Base-by-base conservation (phyloP, 352 stramenopile genomes). In the Globisporangium viniferum region DNA sequence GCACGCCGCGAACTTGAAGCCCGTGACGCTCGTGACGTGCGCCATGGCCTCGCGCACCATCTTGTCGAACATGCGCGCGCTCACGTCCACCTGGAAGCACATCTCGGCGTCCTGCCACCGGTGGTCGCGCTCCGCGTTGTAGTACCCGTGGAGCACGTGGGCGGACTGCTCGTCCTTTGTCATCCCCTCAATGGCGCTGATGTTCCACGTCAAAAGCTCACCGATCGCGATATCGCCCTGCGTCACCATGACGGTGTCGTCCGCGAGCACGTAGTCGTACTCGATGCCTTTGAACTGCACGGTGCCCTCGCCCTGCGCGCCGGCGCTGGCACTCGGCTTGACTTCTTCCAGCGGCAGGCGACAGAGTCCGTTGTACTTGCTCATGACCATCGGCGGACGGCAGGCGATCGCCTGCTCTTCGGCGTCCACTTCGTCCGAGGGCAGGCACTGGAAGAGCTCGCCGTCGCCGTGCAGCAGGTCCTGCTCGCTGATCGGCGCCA, bases 161-260 rank as follows among this genome's bases (percentile, higher is more conserved):
- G 72, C 78, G 6, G 62, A 71, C 0, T 53, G 65, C 5, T 54
- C 46, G n/a, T 27, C 22, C 18, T 18, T 29, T 69, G 59, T 22
- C 22, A 73, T 48, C 7, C 59, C 49, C 24, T 62, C 57, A 49
- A 46, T 18, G 31, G 9, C 51, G 51, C 10, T 24, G 15, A 31
- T 46, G 31, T 82, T 69, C 76, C 79, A 86, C 5, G 68, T 66
- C 55, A 81, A 64, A 1, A 84, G 66, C 71, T 89, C 74, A 27
- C 85, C 85, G 61, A 93, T 91, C 15, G 87, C 85, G 27, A 93
- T 72, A 56, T 94, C 86, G 53, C 85, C 85, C 59, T 95, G 87
- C 54, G 90, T 89, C 27, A 95, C 59, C 81, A 95, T 88, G 41
- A 91, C 75, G 58, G 79, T 78, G 64, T 88, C 79, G 55, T 95